These are phyloP conservation scores for Thermochaetoides thermophila DNA, from an alignment of 495 filamentous ascomycete genomes.

Conservation along the genomic window DNA sequence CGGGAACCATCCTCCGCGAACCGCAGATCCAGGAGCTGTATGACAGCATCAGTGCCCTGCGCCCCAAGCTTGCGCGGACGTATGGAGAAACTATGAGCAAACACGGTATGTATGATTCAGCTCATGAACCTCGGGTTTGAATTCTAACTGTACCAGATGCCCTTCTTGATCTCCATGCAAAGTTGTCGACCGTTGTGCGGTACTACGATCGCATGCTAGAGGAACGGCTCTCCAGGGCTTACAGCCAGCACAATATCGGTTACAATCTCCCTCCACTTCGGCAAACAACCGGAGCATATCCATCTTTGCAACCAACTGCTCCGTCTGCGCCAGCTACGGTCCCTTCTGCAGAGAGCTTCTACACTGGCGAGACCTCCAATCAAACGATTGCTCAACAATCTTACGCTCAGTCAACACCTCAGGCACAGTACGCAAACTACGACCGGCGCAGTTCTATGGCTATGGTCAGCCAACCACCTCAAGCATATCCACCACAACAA, in stretches of 20 bases:
- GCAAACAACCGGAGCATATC: conserved; percentile 51
- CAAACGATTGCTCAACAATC: conserved; percentile 24
- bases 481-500: conserved; percentile 35
- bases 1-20: conserved; percentile 85
- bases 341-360: conserved; percentile 61
- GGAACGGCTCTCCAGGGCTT: conserved; percentile 82
- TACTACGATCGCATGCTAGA: conserved; percentile 98
- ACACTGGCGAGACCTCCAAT: conserved; percentile 45
- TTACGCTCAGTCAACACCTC: conserved; percentile 22
- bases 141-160: conserved; percentile 43
- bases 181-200: conserved; percentile 91
- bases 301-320: conserved; percentile 41
- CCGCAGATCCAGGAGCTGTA: conserved; percentile 97
- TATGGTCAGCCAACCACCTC: conserved; percentile 11
- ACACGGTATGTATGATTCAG: conserved; percentile 49
- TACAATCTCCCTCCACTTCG: conserved; percentile 35
- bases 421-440: conserved; percentile 23
- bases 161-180: conserved; percentile 83
- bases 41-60: conserved; percentile 81
- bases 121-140: conserved; percentile 16
- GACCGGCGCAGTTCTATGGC: conserved; percentile 27
- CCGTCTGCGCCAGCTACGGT: conserved; percentile 31
- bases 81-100: conserved; percentile 99
- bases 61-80: conserved; percentile 87
- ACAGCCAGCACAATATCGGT: conserved; percentile 60